phyloP scores from a whole-genome alignment of 495 filamentous ascomycete genomes.

The Filosporella fistucella region DNA sequence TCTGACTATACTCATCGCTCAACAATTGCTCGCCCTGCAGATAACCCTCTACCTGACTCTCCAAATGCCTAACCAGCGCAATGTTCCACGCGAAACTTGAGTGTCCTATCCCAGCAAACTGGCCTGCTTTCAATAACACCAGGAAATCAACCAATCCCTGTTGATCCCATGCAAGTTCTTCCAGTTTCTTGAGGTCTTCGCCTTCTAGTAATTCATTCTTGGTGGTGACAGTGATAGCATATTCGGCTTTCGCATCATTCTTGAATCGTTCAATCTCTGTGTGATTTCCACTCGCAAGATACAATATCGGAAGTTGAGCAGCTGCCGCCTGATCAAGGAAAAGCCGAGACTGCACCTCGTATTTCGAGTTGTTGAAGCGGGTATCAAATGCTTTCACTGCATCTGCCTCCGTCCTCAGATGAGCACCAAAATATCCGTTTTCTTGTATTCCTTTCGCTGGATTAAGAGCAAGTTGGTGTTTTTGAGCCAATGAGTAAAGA shows the following conservation, averaged over 20 bases:
- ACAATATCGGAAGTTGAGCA: constrained; percentile 7
- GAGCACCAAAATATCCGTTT: constrained; percentile 15
- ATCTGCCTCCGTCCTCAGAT: constrained; percentile 18
- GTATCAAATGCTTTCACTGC: neutral
- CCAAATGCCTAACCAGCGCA: constrained; percentile 19
- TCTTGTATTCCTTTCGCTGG: neutral
- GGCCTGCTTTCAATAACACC: constrained; percentile 14
- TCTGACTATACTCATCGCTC: constrained; percentile 19
- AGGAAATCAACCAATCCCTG: constrained; percentile 12
- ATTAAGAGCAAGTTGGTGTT: neutral
- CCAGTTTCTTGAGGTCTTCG: neutral
- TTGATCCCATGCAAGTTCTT: neutral
- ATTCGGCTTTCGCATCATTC: constrained; percentile 1
- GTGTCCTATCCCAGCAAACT: constrained; percentile 19
- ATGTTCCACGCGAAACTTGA: constrained; percentile 22
- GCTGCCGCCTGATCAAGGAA: constrained; percentile 16
- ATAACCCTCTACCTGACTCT: neutral
- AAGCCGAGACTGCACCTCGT: constrained; percentile 3
- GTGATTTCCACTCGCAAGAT: constrained; percentile 14
- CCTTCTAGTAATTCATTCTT: constrained; percentile 17
- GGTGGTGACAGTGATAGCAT: constrained; percentile 11
- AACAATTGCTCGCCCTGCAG: constrained; percentile 7
- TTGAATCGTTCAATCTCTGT: constrained; percentile 8
- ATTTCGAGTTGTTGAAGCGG: neutral
- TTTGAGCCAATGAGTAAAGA: constrained; percentile 3